phyloP scores from a whole-genome alignment of 2,329 filamentous ascomycete genomes.

The Exophiala dermatitidis region DNA sequence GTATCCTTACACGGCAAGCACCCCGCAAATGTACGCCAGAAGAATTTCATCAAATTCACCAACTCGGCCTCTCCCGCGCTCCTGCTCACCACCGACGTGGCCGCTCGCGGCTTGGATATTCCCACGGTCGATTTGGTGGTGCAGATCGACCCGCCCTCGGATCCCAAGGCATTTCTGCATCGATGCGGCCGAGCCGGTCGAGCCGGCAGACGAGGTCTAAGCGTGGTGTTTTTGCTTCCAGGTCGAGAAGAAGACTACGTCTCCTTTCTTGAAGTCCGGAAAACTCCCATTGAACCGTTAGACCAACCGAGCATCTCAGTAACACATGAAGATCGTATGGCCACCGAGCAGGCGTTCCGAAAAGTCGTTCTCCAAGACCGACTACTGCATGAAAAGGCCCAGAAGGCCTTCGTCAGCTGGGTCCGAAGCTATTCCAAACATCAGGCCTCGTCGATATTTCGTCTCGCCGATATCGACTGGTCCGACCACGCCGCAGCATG shows the following conservation, averaged over 20 bases:
- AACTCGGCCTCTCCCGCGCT: slow-evolving; percentile 68
- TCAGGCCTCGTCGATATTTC: slow-evolving; percentile 84
- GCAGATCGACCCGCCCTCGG: slow-evolving; percentile 76
- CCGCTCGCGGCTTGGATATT: slow-evolving; percentile 83
- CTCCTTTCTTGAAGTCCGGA: slow-evolving; percentile 74
- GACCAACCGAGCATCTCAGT: slow-evolving; percentile 50
- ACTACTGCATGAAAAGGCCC: slow-evolving; percentile 75
- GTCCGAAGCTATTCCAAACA: slow-evolving; percentile 87
- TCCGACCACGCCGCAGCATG: slow-evolving; percentile 69
- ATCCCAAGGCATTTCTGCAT: slow-evolving; percentile 76
- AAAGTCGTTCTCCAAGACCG: slow-evolving; percentile 51
- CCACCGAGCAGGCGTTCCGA: slow-evolving; percentile 55
- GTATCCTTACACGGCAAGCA: slow-evolving; percentile 89
- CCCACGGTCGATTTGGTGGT: slow-evolving; percentile 86
- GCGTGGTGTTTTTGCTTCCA: slow-evolving; percentile 76
- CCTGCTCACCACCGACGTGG: slow-evolving; percentile 86
- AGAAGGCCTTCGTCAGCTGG: slow-evolving; percentile 89
- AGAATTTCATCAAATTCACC: slow-evolving; percentile 77
- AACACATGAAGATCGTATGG: slow-evolving; percentile 54
- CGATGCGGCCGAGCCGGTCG: slow-evolving; percentile 57
- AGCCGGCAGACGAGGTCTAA: slow-evolving; percentile 65
- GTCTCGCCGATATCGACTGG: slow-evolving; percentile 76
- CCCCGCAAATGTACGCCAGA: slow-evolving; percentile 74
- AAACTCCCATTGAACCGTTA: slow-evolving; percentile 69
- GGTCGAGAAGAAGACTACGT: slow-evolving; percentile 87